Conservation (phyloP, 2,329 filamentous ascomycete species). For the Ophiostoma tasmaniense region DNA sequence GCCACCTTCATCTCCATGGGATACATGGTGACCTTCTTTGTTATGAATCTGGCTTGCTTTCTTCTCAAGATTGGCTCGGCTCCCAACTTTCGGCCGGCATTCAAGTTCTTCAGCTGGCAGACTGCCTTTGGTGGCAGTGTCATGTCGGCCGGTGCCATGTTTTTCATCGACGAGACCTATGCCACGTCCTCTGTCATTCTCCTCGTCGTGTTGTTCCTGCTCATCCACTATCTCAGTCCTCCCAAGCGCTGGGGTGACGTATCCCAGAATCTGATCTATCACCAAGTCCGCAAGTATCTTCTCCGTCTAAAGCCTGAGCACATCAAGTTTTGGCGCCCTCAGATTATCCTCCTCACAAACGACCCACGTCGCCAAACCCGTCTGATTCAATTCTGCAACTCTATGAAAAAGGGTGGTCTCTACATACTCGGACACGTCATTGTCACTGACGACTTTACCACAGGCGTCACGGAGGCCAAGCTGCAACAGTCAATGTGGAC, state of each 20-base stretch:
- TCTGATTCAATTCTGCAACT: constrained; percentile 85
- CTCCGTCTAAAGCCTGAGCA: constrained; percentile 77
- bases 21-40: constrained; percentile 79
- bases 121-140: constrained; percentile 67
- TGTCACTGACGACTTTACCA: constrained; percentile 71
- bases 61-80: constrained; percentile 78
- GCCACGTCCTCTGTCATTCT: constrained; percentile 66
- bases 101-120: constrained; percentile 83
- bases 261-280: constrained; percentile 78
- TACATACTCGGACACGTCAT: constrained; percentile 86
- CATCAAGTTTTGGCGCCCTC: constrained; percentile 88
- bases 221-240: constrained; percentile 78
- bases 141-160: constrained; percentile 75
- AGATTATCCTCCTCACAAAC: constrained; percentile 77
- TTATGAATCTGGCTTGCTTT: constrained; percentile 82
- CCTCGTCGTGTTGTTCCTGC: constrained; percentile 65
- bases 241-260: constrained; percentile 89
- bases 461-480: constrained; percentile 71
- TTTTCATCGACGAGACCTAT: constrained; percentile 78
- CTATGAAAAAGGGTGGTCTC: constrained; percentile 75
- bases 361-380: constrained; percentile 73
- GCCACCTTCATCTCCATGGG: constrained; percentile 87
- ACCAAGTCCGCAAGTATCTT: constrained; percentile 79
- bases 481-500: constrained; percentile 76
- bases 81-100: constrained; percentile 80